phyloP scores from a whole-genome alignment of 768 basidiomycete genomes.

The Phaeotremella fagi region DNA sequence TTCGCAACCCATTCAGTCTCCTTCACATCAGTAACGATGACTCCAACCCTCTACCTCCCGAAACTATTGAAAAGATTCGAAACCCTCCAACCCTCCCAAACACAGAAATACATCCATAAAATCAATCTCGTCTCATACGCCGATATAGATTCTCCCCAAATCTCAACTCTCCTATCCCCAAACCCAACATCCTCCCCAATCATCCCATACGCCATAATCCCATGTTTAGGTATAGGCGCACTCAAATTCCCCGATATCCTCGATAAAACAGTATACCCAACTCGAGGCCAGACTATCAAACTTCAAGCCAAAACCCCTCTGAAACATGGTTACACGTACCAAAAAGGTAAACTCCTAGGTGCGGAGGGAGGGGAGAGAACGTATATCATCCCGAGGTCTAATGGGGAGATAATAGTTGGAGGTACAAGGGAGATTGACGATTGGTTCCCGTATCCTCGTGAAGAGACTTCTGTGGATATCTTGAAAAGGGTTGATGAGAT shows the following conservation, averaged over 20 bases:
- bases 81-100: too few species aligned
- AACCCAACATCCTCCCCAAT: not conserved
- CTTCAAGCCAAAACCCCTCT: constrained; percentile 41
- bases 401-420: constrained; percentile 48
- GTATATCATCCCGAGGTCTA: constrained; percentile 47
- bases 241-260: constrained; percentile 37
- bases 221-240: constrained; percentile 47
- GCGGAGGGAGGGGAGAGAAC: constrained; percentile 45
- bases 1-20: constrained; percentile 37
- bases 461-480: constrained; percentile 36
- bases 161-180: constrained; percentile 18
- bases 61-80: constrained; percentile 29
- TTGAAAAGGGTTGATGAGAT: constrained; percentile 41
- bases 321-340: constrained; percentile 42
- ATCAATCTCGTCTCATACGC: constrained; percentile 28
- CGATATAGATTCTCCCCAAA: constrained; percentile 12
- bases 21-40: constrained; percentile 49
- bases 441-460: constrained; percentile 41
- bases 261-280: constrained; percentile 42
- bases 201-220: constrained; percentile 25
- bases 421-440: constrained; percentile 47
- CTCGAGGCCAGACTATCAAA: constrained; percentile 45
- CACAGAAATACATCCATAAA: constrained; percentile 17
- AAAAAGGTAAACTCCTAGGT: constrained; percentile 35
- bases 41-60: constrained; percentile 40